Evolutionary conservation across 108 stramenopile species (phyloP).

Genomic region (Discostella stelligeroides): DNA sequence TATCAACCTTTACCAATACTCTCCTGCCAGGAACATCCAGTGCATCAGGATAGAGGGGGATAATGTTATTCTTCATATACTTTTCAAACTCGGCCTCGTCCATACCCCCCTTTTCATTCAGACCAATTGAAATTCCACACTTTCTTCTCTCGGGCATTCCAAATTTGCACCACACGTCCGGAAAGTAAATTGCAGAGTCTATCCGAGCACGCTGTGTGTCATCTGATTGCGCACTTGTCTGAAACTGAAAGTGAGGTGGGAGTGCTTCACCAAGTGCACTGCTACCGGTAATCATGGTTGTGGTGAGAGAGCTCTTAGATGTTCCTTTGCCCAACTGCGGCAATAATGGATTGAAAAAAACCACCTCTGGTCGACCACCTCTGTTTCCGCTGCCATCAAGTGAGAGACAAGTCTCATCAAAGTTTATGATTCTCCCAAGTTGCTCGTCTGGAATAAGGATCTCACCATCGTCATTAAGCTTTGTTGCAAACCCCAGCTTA

Average conservation of each 20-base stretch:
- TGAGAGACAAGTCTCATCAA: conserved; percentile 23
- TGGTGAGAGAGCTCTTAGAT: conserved; percentile 5
- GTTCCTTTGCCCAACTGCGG: conserved; percentile 14
- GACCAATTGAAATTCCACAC: conserved; percentile 7
- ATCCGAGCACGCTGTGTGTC: conserved; percentile 14
- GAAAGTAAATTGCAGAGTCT: conserved; percentile 8
- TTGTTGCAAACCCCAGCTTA: not conserved
- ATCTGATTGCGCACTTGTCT: conserved; percentile 19
- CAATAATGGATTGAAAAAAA: conserved; percentile 18
- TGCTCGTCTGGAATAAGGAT: conserved; percentile 14
- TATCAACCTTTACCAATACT: conserved; percentile 25
- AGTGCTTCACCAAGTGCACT: conserved; percentile 18
- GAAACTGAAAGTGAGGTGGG: too few species aligned
- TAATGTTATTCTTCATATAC: conserved; percentile 18
- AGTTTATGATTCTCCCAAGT: conserved; percentile 13
- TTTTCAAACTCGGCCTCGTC: conserved; percentile 12
- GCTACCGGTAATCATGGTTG: conserved; percentile 29
- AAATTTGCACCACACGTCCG: conserved; percentile 19
- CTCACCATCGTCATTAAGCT: conserved; percentile 13
- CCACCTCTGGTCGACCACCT: conserved; percentile 24
- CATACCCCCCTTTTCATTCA: conserved; percentile 33
- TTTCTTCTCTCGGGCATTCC: conserved; percentile 3
- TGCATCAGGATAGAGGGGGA: conserved; percentile 31
- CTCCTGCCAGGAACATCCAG: conserved; percentile 18
- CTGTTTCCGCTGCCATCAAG: conserved; percentile 26